phyloP scores from a whole-genome alignment of 257 asterid genomes.

The Ballota nigra region DNA sequence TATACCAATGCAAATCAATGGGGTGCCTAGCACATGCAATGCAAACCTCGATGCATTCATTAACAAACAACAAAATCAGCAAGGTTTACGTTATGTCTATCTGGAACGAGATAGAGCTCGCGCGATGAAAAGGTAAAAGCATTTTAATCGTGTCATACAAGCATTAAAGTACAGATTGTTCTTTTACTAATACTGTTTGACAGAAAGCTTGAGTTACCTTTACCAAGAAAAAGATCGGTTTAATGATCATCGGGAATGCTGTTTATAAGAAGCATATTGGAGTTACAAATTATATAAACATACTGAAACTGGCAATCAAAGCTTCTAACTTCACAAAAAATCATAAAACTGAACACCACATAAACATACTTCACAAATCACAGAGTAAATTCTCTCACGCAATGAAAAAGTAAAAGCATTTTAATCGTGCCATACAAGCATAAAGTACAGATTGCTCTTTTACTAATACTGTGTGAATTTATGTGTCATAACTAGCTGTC shows the following conservation, averaged over 20 bases:
- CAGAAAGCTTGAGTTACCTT: background rate
- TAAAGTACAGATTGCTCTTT: background rate
- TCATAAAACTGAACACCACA: background rate
- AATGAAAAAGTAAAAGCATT: background rate
- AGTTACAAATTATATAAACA: background rate
- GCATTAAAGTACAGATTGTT: background rate
- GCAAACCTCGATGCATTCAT: background rate
- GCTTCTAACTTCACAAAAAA: background rate
- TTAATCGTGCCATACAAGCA: background rate
- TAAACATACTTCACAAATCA: background rate
- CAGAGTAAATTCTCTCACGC: no score
- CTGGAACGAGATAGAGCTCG: background rate
- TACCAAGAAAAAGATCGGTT: background rate
- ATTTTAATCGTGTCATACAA: background rate
- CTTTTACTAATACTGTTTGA: background rate
- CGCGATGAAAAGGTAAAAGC: background rate
- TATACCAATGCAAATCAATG: background rate
- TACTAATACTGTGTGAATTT: background rate
- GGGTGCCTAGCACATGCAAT: slow-evolving; percentile 5
- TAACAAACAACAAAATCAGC: background rate
- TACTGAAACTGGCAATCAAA: background rate
- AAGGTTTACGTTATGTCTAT: background rate
- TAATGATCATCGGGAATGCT: background rate
- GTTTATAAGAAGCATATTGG: background rate
- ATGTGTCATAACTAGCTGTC: no score